Evolutionary conservation across 495 filamentous ascomycete genomes (phyloP), one percentile per base, ranked within the genome.

Genomic region (Cenococcum geophilum): DNA sequence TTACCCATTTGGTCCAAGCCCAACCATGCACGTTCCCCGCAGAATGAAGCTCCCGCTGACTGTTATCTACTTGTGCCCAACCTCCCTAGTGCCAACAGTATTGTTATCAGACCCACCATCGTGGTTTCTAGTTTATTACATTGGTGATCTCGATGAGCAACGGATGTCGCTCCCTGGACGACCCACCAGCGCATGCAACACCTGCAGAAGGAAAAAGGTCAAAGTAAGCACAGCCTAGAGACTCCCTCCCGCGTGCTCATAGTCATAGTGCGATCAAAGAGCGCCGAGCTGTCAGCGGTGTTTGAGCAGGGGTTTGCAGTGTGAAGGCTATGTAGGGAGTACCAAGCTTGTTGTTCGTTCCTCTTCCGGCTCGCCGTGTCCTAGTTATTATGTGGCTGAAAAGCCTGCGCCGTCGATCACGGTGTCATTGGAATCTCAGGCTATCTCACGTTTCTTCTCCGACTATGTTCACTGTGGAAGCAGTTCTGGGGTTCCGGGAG

Each of bases 81-180:
- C 6, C 6, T 32, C 27, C 6, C 27, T 32, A 32, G 27, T 32
- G 27, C 27, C 27, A 32, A 6, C 2, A 32, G 6, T 32, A 32
- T 32, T 6, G 27, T 32, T 32, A 32, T 32, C 27, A 32, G 27
- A 32, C 6, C 27, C 27, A 32, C 27, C 27, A 6, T 32, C 27
- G 27, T 32, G 27, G 3, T 32, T 3, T 6, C 27, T 6, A 6
- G 27, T 32, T 32, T 32, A 3, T 32, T 32, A 32, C 6, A 32
- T 6, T 32, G 27, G 27, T 6, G 27, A 32, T 32, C 27, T 32
- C 6, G 27, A 32, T 32, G 27, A 32, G 27, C 6, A 32, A 32
- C 27, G 27, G 27, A 52, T 52, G 49, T 52, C 49, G 6, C 23
- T 52, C 14, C 49, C 49, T 25, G 49, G 49, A 9, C 21, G 49